Evolutionary conservation across 257 asterid species (phyloP), one percentile per base, ranked within the genome.

Genomic region (Sherardia arvensis): DNA sequence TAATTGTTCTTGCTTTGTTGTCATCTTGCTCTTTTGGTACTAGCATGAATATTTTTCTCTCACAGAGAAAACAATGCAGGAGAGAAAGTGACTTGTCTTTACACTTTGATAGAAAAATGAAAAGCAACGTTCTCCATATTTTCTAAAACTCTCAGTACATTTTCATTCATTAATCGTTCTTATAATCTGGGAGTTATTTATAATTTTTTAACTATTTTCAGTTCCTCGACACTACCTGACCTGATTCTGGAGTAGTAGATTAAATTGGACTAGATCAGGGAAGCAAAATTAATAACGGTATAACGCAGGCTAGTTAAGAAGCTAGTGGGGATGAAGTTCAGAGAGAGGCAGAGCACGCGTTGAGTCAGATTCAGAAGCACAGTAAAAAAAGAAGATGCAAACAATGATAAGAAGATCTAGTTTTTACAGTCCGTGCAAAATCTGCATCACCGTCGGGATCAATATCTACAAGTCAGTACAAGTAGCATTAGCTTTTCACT

Each of bases 341-440:
- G 56, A n/a, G 25, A n/a, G 56, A 20, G 0, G 25, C 28, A 53
- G 58, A 53, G 69, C 56, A 66, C 43, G 65, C 61, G 65, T 40
- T 28, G 72, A 33, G 38, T 54, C 47, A 38, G 47, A 15, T 1
- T 15, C 29, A 54, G 59, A 54, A 8, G 57, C 64, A 23, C 62
- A 17, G 65, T 25, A 27, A 38, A 59, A 43, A 28, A 59, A 40
- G 64, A 68, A 64, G 63, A 68, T 33, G 33, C 26, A 64, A 53
- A 74, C 71, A 74, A 74, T 74, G 64, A 74, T 64, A 65, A 69
- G 74, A 68, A 64, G 71, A 63, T 64, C 64, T 33, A 43, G 66
- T 48, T 48, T 59, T 64, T 48, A 36, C 65, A 11, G 69, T 62
- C 29, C 38, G 61, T 59, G 61, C 65, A 28, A n/a, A n/a, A 22